These are phyloP conservation scores for Blastobotrys capitulatus DNA, from an alignment of 1,139 yeast genomes.

Conservation along the genomic window DNA sequence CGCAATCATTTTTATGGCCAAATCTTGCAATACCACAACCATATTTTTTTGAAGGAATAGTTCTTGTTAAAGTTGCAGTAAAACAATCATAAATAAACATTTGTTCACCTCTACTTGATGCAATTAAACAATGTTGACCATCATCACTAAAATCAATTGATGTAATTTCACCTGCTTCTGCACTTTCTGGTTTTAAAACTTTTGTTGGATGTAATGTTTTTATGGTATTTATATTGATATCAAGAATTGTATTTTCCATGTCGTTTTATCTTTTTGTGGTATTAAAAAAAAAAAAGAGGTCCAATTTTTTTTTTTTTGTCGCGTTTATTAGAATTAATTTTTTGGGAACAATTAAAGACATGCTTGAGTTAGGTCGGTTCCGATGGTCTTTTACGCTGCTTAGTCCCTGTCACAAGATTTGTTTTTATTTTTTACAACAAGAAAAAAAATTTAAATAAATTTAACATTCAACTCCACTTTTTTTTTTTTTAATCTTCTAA, in stretches of 20 bases:
- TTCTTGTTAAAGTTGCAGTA: constrained; percentile 49
- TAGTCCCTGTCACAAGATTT: too few species aligned
- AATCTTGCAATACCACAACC: constrained; percentile 87
- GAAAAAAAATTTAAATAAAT: too few species aligned
- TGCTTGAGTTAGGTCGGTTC: too few species aligned
- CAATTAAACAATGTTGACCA: constrained; percentile 71
- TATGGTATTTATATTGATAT: background rate
- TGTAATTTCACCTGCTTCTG: constrained; percentile 47
- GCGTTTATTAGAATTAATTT: too few species aligned
- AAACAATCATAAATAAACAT: constrained; percentile 78
- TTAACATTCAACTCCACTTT: too few species aligned
- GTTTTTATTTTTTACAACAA: too few species aligned
- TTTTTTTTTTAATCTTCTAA: too few species aligned
- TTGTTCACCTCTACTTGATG: constrained; percentile 70
- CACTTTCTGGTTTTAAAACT: constrained; percentile 51
- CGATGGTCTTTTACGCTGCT: too few species aligned
- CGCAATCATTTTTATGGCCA: constrained; percentile 68
- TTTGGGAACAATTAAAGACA: too few species aligned
- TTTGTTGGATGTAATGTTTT: constrained; percentile 42
- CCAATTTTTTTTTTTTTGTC: too few species aligned
- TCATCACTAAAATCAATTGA: constrained; percentile 82
- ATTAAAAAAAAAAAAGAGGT: too few species aligned
- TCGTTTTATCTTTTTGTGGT: too few species aligned
- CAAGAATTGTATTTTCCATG: background rate
- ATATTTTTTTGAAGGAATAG: constrained; percentile 79